Conservation (phyloP, 345 rosid species). For the Camelina hispida region DNA sequence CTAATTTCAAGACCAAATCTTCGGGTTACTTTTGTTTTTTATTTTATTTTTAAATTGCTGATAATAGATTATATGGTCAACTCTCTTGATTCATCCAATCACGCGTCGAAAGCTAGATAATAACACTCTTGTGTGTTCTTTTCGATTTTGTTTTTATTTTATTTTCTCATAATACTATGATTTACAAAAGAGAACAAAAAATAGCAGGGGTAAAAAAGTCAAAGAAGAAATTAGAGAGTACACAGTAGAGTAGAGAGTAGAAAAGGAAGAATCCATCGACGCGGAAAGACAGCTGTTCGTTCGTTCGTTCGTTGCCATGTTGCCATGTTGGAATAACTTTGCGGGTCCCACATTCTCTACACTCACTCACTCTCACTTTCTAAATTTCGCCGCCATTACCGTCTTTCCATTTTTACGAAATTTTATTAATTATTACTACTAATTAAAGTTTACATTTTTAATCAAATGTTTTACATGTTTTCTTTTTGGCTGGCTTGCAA, state of each 20-base stretch:
- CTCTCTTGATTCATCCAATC: conserved; percentile 31
- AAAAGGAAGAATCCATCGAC: conserved; percentile 30
- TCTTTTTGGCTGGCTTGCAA: too few species aligned
- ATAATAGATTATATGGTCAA: neutral
- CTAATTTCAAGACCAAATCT: neutral
- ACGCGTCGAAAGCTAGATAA: conserved; percentile 21
- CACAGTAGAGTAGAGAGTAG: neutral
- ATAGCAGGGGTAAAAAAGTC: conserved; percentile 38
- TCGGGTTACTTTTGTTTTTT: neutral
- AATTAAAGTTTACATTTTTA: too few species aligned
- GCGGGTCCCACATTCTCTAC: conserved; percentile 24
- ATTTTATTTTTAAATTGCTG: neutral
- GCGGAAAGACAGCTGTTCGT: conserved; percentile 47
- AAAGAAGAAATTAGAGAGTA: conserved; percentile 9
- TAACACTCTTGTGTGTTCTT: neutral
- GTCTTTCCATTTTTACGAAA: too few species aligned
- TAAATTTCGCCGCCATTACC: neutral
- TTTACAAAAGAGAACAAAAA: neutral
- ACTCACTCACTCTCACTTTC: neutral
- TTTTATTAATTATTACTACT: too few species aligned
- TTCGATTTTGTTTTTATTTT: too few species aligned
- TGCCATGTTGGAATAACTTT: conserved; percentile 37
- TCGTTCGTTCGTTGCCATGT: conserved; percentile 20
- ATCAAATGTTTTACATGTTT: too few species aligned
- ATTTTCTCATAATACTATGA: too few species aligned